A percentile compares a stretch with the other conserved stretches of the same genome.
phyloP scores from a whole-genome alignment of 805 yeast species.

The Candida pseudoglaebosa region DNA sequence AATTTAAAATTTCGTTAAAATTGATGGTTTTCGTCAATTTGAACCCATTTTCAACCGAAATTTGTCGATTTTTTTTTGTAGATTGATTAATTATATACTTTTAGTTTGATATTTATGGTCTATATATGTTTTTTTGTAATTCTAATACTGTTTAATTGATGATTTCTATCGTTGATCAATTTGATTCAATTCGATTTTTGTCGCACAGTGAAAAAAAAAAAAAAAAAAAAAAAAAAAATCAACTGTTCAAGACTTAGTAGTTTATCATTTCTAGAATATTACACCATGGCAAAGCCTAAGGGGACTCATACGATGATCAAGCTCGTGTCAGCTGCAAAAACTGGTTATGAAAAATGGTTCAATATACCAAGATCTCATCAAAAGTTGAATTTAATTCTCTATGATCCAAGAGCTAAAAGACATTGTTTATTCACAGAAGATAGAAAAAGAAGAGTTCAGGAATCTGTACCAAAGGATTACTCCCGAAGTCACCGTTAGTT shows the following conservation, averaged over 20 bases:
- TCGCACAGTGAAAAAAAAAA: background rate
- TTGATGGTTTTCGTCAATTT: background rate
- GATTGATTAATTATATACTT: too few species aligned
- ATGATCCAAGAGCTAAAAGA: conserved; percentile 82
- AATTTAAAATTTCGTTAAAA: background rate
- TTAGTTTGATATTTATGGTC: too few species aligned
- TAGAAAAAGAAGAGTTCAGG: conserved; percentile 77
- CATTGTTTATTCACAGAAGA: conserved; percentile 89
- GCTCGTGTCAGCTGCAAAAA: conserved; percentile 82
- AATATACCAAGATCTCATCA: conserved; percentile 80
- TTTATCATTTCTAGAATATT: background rate
- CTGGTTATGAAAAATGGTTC: conserved; percentile 82
- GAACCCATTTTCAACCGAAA: background rate
- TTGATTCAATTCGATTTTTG: too few species aligned
- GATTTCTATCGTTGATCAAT: too few species aligned
- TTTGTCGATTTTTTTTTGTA: background rate
- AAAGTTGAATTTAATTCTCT: conserved; percentile 73
- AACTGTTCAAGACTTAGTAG: background rate
- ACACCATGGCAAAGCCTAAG: conserved; percentile 53
- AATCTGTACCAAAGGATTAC: conserved; percentile 35
- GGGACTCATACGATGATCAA: conserved; percentile 79
- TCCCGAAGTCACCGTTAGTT: conserved; percentile 22
- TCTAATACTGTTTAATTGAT: too few species aligned
- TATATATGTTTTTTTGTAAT: too few species aligned
- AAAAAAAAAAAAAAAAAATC: too few species aligned